Evolutionary conservation across 2,329 filamentous ascomycete genomes (phyloP).

Genomic region (Scedosporium boydii): DNA sequence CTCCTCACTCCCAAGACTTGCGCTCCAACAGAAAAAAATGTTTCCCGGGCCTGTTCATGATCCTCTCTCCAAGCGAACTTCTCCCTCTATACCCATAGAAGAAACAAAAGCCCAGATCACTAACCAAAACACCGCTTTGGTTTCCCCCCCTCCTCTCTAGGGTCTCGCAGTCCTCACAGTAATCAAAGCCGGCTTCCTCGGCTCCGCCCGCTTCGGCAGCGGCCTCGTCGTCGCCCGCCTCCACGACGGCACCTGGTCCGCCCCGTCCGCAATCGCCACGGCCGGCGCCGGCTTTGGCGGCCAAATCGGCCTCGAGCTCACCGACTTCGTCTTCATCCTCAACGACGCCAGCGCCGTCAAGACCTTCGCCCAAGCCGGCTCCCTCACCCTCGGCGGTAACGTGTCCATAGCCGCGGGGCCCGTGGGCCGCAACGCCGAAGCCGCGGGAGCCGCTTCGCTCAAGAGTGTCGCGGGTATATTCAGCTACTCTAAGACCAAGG

Average conservation of each 20-base stretch:
- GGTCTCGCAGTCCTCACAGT: conserved; percentile 80
- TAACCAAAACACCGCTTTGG: not conserved
- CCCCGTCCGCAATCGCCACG: conserved; percentile 71
- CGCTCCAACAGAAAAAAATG: not conserved
- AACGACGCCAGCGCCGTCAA: conserved; percentile 86
- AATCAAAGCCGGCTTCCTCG: conserved; percentile 78
- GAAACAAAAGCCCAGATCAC: not conserved
- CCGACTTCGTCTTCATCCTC: conserved; percentile 95
- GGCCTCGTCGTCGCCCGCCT: conserved; percentile 74
- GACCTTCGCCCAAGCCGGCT: conserved; percentile 87
- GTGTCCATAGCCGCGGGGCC: conserved; percentile 93
- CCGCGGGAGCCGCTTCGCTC: conserved; percentile 84
- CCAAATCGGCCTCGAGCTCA: conserved; percentile 80
- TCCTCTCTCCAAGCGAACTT: not conserved
- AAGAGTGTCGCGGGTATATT: conserved; percentile 88
- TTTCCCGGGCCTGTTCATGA: not conserved
- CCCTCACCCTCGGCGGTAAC: conserved; percentile 87
- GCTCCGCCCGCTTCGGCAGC: conserved; percentile 71
- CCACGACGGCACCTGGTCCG: conserved; percentile 69
- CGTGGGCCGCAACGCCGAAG: conserved; percentile 89
- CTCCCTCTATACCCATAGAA: too few relatives aligned
- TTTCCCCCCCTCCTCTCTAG: conserved; percentile 20
- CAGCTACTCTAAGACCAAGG: conserved; percentile 96
- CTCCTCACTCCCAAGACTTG: conserved; percentile 7
- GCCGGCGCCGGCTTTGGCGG: conserved; percentile 76